Evolutionary conservation across 2,329 filamentous ascomycete species (phyloP), one percentile per base, ranked within the genome.

Genomic region (Trichoderma sp.): DNA sequence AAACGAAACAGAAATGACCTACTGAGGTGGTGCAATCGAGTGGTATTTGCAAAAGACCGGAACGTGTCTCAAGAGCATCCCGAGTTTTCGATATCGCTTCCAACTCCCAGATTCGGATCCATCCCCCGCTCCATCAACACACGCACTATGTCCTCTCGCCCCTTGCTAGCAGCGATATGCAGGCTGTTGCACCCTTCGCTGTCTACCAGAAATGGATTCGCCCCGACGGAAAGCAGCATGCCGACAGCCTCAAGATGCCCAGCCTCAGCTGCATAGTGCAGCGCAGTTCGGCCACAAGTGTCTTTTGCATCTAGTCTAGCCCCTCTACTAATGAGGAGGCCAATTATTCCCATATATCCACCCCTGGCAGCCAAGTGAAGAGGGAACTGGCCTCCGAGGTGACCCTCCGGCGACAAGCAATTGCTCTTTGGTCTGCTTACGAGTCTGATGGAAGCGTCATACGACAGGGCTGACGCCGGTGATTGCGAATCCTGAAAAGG

Each of bases 31-130:
- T 34, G 1, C 9, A 29, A n/a, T 17, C 17, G 58, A 52, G 59
- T 48, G 53, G 34, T 22, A 53, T 39, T 39, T 25, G 32, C 42
- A 53, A 52, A 2, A 19, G n/a, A 45, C 19, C 59, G 19, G 22
- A 5, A 27, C 3, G 15, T 53, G 12, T 25, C 59, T 29, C 22
- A n/a, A 17, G 42, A 50, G 34, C 8, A 35, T 57, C 61, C 54
- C 7, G 61, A 57, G 9, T 53, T 25, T n/a, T 65, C 61, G 35
- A 57, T 35, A 27, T 65, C 61, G 42, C 52, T 56, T 25, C 52
- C 52, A 34, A 67, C 64, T 34, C 57, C 64, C 15, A 60, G 56
- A 45, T 67, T 67, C 3, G 64, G 64, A 27, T 67, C 64, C 48
- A 60, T 54, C 45, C 64, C 64, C 15, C 45, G 56, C 13, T 67